phyloP scores from a whole-genome alignment of 1,284 basidiomycete species.

The Microbotryum violaceum region DNA sequence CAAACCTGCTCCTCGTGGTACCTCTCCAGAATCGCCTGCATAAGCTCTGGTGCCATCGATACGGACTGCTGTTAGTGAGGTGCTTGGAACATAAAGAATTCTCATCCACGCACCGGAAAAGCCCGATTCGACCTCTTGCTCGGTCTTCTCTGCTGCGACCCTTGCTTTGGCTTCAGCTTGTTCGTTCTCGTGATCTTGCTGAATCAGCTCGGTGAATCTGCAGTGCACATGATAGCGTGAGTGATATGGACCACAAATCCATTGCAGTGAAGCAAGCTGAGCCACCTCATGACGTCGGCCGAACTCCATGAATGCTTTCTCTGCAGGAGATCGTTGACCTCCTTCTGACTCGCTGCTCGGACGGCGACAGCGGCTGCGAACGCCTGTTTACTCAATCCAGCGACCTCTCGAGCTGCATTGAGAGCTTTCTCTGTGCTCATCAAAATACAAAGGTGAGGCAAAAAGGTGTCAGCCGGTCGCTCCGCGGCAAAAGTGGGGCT shows the following conservation, averaged over 20 bases:
- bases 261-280: too few relatives aligned
- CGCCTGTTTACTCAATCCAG: conserved; percentile 53
- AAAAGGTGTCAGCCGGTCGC: not conserved
- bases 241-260: not conserved
- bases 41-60: conserved; percentile 49
- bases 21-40: conserved; percentile 70
- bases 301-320: conserved; percentile 76
- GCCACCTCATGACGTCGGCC: conserved; percentile 53
- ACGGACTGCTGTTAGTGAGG: not conserved
- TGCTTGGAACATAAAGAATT: not conserved
- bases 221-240: too few relatives aligned
- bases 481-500: not conserved
- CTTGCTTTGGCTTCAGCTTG: conserved; percentile 66
- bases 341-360: conserved; percentile 66
- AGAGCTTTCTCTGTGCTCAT: conserved; percentile 25
- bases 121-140: conserved; percentile 69
- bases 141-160: conserved; percentile 55
- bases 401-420: conserved; percentile 15
- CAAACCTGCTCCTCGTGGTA: conserved; percentile 97
- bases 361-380: conserved; percentile 66
- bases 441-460: too few relatives aligned
- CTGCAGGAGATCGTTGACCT: conserved; percentile 82
- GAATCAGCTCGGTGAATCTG: conserved; percentile 75
- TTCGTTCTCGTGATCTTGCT: conserved; percentile 74
- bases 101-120: conserved; percentile 49